Conservation (phyloP, 495 filamentous ascomycete genomes). For the Bombardia bombarda region DNA sequence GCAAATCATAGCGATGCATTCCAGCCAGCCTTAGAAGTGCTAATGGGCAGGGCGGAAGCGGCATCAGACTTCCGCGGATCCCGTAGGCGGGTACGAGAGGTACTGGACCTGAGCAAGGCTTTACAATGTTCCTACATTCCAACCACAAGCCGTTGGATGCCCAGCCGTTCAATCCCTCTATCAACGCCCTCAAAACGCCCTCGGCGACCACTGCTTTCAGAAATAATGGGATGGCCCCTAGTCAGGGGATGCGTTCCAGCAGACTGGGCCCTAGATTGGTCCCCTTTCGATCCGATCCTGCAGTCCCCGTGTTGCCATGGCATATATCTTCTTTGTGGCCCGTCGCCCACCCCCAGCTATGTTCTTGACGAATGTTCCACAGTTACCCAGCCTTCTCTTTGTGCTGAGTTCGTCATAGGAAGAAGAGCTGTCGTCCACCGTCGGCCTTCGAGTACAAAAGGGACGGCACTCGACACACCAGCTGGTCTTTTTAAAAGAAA, state of each 20-base stretch:
- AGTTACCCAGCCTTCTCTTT: slow-evolving; percentile 10
- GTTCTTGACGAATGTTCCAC: no score
- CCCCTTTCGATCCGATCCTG: slow-evolving; percentile 6
- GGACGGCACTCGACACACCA: no score
- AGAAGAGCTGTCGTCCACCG: background rate
- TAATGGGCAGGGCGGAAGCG: slow-evolving; percentile 9
- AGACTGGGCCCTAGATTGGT: slow-evolving; percentile 7
- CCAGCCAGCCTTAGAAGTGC: slow-evolving; percentile 4
- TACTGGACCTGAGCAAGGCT: no score
- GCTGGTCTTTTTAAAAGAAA: no score
- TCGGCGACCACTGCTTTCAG: background rate
- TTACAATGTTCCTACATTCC: slow-evolving; percentile 18
- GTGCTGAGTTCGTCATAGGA: slow-evolving; percentile 9
- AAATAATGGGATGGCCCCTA: background rate
- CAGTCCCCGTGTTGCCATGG: no score
- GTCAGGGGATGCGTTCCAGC: slow-evolving; percentile 12
- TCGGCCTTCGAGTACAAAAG: slow-evolving; percentile 5
- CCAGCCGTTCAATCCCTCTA: background rate
- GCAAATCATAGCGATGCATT: slow-evolving; percentile 9
- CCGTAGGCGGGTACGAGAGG: no score
- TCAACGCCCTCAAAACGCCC: background rate
- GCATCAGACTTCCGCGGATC: slow-evolving; percentile 1
- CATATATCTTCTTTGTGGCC: slow-evolving; percentile 13
- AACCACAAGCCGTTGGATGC: background rate
- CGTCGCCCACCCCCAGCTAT: slow-evolving; percentile 3